Percentiles rank a stretch among this genome's conserved stretches.
These are phyloP conservation scores for Secale cereale DNA, from an alignment of 176 grass and related monocot species.

Conservation along the genomic window DNA sequence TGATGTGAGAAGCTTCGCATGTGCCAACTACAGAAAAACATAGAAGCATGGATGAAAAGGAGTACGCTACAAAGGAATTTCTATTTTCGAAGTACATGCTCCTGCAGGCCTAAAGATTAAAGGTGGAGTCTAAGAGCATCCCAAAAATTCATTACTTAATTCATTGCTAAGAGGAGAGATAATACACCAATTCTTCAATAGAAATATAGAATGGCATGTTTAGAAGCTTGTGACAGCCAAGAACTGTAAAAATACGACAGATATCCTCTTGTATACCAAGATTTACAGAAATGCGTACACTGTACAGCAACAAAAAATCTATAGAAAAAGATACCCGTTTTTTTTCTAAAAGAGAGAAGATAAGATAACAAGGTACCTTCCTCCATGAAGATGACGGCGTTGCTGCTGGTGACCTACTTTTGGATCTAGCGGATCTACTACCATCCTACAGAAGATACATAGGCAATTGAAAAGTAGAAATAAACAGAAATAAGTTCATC, in stretches of 20 bases:
- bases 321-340: not conserved
- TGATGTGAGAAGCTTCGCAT: slow-evolving; percentile 6
- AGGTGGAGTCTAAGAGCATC: not conserved
- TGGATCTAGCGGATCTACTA: slow-evolving; percentile 60
- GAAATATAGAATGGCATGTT: not conserved
- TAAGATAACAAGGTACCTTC: slow-evolving; percentile 41
- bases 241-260: not conserved
- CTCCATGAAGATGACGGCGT: slow-evolving; percentile 57
- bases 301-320: not conserved
- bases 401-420: slow-evolving; percentile 54
- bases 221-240: not conserved
- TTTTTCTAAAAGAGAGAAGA: not conserved
- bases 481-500: slow-evolving; percentile 10
- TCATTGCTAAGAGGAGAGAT: not conserved
- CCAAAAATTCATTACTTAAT: not conserved
- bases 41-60: not conserved
- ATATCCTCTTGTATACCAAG: not conserved
- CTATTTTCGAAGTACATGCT: not conserved
- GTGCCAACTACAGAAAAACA: not conserved
- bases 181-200: not conserved
- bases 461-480: slow-evolving; percentile 9
- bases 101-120: not conserved
- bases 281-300: not conserved
- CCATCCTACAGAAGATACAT: slow-evolving; percentile 37
- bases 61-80: not conserved